Conservation (phyloP, 2,329 filamentous ascomycete genomes). For the Botrytis elliptica region DNA sequence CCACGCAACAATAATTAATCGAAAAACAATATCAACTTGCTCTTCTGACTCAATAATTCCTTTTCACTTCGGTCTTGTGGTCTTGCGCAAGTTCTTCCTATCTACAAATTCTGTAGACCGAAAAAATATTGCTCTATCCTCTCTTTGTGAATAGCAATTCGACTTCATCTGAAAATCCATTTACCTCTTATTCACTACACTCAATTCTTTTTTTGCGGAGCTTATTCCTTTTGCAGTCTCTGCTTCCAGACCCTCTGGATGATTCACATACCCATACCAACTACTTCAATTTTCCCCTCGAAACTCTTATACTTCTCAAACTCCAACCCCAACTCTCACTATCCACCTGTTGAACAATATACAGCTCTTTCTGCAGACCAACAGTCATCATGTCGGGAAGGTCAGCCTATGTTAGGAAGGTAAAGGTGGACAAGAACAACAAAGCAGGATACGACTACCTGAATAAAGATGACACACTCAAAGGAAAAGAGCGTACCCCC, state of each 20-base stretch:
- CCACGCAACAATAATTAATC: not conserved
- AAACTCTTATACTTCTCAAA: not conserved
- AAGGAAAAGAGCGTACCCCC: not conserved
- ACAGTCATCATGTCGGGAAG: slow-evolving; percentile 51
- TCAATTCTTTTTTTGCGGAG: not conserved
- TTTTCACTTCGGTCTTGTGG: not conserved
- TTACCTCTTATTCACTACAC: not conserved
- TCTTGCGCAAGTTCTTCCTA: not conserved
- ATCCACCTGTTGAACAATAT: not conserved
- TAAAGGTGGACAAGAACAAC: slow-evolving; percentile 48
- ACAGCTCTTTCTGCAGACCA: not conserved
- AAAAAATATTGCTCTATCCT: not conserved
- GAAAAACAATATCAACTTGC: not conserved
- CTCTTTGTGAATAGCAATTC: not conserved
- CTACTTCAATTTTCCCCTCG: not conserved
- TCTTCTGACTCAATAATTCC: not conserved
- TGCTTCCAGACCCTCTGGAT: not conserved
- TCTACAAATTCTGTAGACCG: not conserved
- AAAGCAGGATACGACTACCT: slow-evolving; percentile 16
- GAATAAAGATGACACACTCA: slow-evolving; percentile 13
- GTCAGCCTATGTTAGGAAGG: slow-evolving; percentile 57
- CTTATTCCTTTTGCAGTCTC: not conserved
- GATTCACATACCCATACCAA: not conserved
- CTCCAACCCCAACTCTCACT: not conserved
- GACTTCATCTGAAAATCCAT: not conserved